These are phyloP conservation scores for Backusella liffmaniae DNA, from an alignment of 192 early-diverging fungal genomes.

Conservation along the genomic window DNA sequence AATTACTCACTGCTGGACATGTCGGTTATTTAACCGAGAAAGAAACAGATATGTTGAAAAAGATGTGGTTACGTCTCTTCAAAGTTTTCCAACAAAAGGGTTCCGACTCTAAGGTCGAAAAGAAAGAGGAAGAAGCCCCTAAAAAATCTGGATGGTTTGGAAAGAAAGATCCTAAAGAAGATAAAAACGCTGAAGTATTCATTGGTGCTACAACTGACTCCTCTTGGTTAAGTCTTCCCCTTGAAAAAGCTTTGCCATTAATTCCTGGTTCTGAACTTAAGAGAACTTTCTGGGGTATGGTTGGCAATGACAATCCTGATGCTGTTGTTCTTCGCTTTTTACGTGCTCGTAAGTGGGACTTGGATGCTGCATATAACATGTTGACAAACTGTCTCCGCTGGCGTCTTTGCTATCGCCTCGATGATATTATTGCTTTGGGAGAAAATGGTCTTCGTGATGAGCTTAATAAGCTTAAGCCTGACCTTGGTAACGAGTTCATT, in stretches of 20 bases:
- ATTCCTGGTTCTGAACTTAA: conserved; percentile 36
- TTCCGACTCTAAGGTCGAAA: background rate
- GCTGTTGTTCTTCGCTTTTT: conserved; percentile 75
- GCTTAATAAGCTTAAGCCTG: conserved; percentile 40
- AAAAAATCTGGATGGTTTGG: conserved; percentile 15
- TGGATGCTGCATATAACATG: conserved; percentile 74
- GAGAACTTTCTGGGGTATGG: conserved; percentile 60
- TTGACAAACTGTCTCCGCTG: conserved; percentile 68
- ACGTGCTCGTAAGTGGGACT: conserved; percentile 88
- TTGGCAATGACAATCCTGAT: conserved; percentile 70
- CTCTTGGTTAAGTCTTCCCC: background rate
- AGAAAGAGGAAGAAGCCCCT: background rate
- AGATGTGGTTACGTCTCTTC: conserved; percentile 46
- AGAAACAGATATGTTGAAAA: conserved; percentile 45
- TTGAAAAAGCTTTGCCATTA: conserved; percentile 24
- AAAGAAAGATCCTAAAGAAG: background rate
- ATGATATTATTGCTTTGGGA: conserved; percentile 45
- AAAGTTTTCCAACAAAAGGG: conserved; percentile 39
- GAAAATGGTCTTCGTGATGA: conserved; percentile 39
- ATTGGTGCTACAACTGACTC: conserved; percentile 13
- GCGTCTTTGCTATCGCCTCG: conserved; percentile 56
- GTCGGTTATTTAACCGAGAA: conserved; percentile 39
- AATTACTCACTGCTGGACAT: background rate
- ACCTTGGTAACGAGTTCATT: conserved; percentile 20
- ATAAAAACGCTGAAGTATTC: background rate